These are phyloP conservation scores for Jacaranda mimosifolia DNA, from an alignment of 257 asterid genomes.

Conservation along the genomic window DNA sequence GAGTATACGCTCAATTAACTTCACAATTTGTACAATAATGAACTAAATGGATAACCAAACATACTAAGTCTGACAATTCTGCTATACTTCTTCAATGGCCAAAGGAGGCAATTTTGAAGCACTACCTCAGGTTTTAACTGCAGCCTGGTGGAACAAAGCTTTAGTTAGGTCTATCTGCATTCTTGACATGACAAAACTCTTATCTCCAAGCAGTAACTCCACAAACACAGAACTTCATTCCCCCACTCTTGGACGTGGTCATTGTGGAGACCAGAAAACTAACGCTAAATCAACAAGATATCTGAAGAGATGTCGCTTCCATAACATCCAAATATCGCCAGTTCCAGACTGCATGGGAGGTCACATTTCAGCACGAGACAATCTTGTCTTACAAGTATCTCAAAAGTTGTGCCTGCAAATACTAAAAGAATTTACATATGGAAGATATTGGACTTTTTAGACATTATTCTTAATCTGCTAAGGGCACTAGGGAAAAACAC, in stretches of 20 bases:
- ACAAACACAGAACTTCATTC: too few relatives aligned
- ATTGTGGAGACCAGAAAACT: neutral
- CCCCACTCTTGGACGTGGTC: too few relatives aligned
- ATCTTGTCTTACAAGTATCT: neutral
- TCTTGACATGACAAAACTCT: neutral
- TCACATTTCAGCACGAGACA: constrained; percentile 8
- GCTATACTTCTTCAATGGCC: neutral
- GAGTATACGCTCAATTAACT: neutral
- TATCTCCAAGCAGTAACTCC: neutral
- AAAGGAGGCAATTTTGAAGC: neutral
- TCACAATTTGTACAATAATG: neutral
- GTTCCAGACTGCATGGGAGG: neutral
- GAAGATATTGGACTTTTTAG: neutral
- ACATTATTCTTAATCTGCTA: neutral
- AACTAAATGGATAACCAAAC: neutral
- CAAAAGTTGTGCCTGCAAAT: constrained; percentile 28
- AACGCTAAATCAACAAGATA: neutral
- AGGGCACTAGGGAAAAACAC: neutral
- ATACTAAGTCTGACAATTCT: neutral
- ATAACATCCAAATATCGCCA: neutral
- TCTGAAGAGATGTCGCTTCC: neutral
- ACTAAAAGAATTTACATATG: neutral
- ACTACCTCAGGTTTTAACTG: neutral
- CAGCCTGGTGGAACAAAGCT: neutral
- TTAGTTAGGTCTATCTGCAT: neutral